A percentile compares a stretch with the other conserved stretches of the same genome.
phyloP scores from a whole-genome alignment of 2,329 filamentous ascomycete species.

The Clarireedia monteithiana region DNA sequence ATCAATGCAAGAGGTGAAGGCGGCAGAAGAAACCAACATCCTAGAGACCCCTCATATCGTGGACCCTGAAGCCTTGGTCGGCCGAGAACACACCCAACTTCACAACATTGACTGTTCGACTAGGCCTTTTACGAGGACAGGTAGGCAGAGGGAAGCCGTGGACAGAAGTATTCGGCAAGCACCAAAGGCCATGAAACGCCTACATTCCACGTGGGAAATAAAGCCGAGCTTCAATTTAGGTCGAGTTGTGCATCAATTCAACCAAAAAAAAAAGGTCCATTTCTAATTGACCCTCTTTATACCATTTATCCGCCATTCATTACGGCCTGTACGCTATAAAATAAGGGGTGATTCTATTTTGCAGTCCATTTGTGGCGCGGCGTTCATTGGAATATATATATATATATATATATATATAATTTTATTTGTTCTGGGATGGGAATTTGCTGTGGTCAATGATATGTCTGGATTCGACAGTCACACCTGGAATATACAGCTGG shows the following conservation, averaged over 20 bases:
- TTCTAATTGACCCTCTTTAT: neutral
- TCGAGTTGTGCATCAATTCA: too few species aligned
- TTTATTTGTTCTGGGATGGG: constrained; percentile 8
- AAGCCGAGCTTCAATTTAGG: too few species aligned
- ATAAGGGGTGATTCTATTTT: neutral
- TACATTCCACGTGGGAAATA: too few species aligned
- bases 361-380: neutral
- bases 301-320: neutral
- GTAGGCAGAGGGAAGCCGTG: too few species aligned
- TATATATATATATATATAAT: too few species aligned
- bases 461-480: neutral
- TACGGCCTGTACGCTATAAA: neutral
- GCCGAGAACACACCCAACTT: too few species aligned
- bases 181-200: too few species aligned
- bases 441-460: neutral
- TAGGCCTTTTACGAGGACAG: neutral
- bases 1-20: constrained; percentile 40
- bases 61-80: constrained; percentile 19
- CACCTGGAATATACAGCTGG: constrained; percentile 4
- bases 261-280: neutral
- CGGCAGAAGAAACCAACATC: constrained; percentile 31
- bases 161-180: too few species aligned
- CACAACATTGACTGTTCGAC: neutral
- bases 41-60: constrained; percentile 38
- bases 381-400: neutral